Base-by-base conservation (phyloP, 1,139 yeast genomes). In the Pichia sp. region DNA sequence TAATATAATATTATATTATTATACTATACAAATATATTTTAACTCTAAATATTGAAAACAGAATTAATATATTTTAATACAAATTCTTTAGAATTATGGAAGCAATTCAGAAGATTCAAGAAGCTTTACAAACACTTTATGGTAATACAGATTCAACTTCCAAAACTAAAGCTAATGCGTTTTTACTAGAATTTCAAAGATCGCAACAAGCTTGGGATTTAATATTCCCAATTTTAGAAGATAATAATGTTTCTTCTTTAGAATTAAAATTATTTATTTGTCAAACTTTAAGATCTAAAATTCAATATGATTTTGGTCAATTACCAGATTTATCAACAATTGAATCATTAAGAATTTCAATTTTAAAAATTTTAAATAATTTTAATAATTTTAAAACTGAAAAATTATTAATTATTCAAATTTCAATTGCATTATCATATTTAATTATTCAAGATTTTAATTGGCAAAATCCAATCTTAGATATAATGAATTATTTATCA, bases 231-330 rank as follows among this genome's bases (percentile, higher is more conserved):
- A 49, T 61, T 4, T 51, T 63, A 20, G 46, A 44, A n/a, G 48
- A 51, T 35, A 45, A 46, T 3, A 41, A 49, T 10, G 39, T n/a
- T n/a, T n/a, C 51, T 3, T 49, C 55, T 5, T 50, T 74, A 26
- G 84, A 82, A 54, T 66, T 84, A 39, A 80, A 80, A 58, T 69
- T 92, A 55, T 92, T 94, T 68, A 85, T 94, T 9, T 85, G 97
- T 1, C 98, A 94, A 62, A 90, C 97, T 0, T 67, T 94, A 51
- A 71, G 96, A 52, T 82, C 90, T 35, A 89, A 89, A 58, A 68
- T 87, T 41, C 83, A 87, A 12, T 90, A 86, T 62, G 97, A 92
- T 65, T 70, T 90, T 53, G 71, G 73, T 50, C 98, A 92, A 63
- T 67, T 87, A 3, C 87, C 87, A 30, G 71, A 71, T 7, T 6